phyloP scores from a whole-genome alignment of 371 early-diverging fungal genomes.

The Mucor indicus region DNA sequence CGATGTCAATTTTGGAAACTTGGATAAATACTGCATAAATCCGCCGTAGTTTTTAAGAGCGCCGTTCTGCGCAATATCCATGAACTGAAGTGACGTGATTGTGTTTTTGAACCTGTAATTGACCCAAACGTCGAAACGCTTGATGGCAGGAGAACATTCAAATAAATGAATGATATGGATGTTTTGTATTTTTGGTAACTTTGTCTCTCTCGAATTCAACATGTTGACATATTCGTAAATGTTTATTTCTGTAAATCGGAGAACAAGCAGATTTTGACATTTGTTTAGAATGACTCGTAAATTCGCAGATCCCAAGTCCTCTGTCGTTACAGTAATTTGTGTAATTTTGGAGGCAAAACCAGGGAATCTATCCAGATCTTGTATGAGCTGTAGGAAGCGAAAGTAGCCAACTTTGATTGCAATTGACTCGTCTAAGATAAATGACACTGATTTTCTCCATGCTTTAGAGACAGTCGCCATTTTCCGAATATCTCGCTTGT shows the following conservation, averaged over 20 bases:
- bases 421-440: background rate
- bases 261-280: conserved; percentile 2
- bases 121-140: conserved; percentile 7
- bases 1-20: conserved; percentile 2
- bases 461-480: background rate
- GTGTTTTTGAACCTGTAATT: conserved; percentile 3
- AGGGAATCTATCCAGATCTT: background rate
- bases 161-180: background rate
- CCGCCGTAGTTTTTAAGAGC: conserved; percentile 5
- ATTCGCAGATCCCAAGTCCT: background rate
- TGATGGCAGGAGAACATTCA: conserved; percentile 1
- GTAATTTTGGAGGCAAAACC: background rate
- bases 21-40: background rate
- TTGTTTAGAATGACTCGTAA: background rate
- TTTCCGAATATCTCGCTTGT: background rate
- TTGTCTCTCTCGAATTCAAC: background rate
- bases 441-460: background rate
- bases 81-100: conserved; percentile 1
- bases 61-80: background rate
- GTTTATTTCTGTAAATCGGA: background rate
- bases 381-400: background rate
- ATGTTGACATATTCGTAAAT: conserved; percentile 3
- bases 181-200: background rate
- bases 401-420: background rate
- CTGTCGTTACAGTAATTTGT: background rate